Conservation (phyloP, 768 basidiomycete species). For the Pholiota conissans region DNA sequence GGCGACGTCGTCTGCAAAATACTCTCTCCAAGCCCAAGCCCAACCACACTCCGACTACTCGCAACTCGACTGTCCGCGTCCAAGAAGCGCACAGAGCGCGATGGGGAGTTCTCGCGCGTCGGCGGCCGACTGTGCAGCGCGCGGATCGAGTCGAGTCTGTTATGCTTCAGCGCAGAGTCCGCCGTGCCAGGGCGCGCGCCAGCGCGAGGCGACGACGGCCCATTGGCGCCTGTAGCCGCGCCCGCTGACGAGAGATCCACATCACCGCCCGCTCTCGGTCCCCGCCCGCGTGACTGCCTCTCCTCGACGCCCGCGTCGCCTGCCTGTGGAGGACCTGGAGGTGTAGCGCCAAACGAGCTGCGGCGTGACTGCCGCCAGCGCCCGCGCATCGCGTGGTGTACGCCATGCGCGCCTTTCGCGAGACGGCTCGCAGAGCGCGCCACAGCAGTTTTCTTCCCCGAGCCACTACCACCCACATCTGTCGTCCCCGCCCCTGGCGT, state of each 20-base stretch:
- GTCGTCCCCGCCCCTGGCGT: background rate
- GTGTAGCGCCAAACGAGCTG: background rate
- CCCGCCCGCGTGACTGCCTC: background rate
- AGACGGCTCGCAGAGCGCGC: slow-evolving; percentile 9
- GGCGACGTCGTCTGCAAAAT: background rate
- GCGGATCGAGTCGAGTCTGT: slow-evolving; percentile 32
- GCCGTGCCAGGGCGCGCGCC: slow-evolving; percentile 13
- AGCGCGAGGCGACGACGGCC: background rate
- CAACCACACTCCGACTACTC: background rate
- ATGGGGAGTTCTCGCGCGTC: slow-evolving; percentile 43
- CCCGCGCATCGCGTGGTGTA: slow-evolving; percentile 2
- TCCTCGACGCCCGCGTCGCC: slow-evolving; percentile 7
- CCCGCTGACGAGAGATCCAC: slow-evolving; percentile 4
- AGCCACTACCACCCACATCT: too few relatives aligned
- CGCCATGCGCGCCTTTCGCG: background rate
- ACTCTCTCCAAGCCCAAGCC: background rate
- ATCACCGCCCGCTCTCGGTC: background rate
- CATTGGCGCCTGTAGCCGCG: slow-evolving; percentile 11
- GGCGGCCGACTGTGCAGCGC: slow-evolving; percentile 25
- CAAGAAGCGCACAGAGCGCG: slow-evolving; percentile 43
- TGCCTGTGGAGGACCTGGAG: slow-evolving; percentile 7
- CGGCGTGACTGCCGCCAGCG: background rate
- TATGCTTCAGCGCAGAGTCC: slow-evolving; percentile 27
- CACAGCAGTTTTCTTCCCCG: background rate
- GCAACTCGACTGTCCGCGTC: slow-evolving; percentile 16